A percentile compares a stretch with the other conserved stretches of the same genome.
phyloP scores from a whole-genome alignment of 1,139 yeast genomes.

The Yamadazyma dendronema region DNA sequence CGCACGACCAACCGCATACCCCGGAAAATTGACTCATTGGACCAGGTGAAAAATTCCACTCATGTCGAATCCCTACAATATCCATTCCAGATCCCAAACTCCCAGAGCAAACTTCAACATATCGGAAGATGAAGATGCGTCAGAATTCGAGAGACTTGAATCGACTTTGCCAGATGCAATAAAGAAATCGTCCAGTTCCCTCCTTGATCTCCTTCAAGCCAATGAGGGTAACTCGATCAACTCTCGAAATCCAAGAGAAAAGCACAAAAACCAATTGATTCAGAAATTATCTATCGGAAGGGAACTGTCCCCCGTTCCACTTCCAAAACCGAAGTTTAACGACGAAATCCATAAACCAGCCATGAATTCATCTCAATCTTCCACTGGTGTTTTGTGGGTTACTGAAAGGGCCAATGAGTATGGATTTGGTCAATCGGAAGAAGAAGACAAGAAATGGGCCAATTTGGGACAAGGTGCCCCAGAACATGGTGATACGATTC shows the following conservation, averaged over 20 bases:
- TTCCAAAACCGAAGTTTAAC: slow-evolving; percentile 48
- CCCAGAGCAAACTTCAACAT: background rate
- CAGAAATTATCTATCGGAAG: slow-evolving; percentile 36
- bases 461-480: slow-evolving; percentile 74
- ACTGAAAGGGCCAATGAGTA: slow-evolving; percentile 64
- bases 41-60: background rate
- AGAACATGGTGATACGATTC: slow-evolving; percentile 61
- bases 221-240: slow-evolving; percentile 9
- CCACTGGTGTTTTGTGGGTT: slow-evolving; percentile 71
- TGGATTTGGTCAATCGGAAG: slow-evolving; percentile 44
- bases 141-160: slow-evolving; percentile 45
- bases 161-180: slow-evolving; percentile 45
- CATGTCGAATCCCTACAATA: background rate
- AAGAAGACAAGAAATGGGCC: slow-evolving; percentile 55
- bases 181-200: slow-evolving; percentile 40
- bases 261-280: slow-evolving; percentile 23
- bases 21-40: background rate
- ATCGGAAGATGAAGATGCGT: slow-evolving; percentile 15
- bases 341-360: slow-evolving; percentile 57
- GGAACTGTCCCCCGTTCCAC: slow-evolving; percentile 49
- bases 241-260: slow-evolving; percentile 15
- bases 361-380: slow-evolving; percentile 58
- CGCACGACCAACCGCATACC: background rate
- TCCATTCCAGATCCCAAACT: background rate
- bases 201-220: slow-evolving; percentile 32